Conservation (phyloP, 2,329 filamentous ascomycete genomes). For the Metarhizium rileyi region DNA sequence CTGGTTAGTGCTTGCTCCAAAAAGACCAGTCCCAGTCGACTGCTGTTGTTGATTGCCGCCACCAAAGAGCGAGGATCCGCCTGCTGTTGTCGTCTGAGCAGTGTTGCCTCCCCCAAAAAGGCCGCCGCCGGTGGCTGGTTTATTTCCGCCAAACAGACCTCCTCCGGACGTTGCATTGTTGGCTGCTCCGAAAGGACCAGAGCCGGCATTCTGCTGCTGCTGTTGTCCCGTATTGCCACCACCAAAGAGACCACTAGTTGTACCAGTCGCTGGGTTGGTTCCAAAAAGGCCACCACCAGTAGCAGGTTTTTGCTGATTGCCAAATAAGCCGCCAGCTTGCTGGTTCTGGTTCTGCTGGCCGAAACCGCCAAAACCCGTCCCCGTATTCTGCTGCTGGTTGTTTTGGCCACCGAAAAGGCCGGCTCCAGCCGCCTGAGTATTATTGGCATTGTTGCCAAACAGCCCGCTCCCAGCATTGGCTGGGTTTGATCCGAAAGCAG, state of each 20-base stretch:
- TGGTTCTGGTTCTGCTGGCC: constrained; percentile 23
- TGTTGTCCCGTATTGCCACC: constrained; percentile 29
- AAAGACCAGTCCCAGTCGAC: constrained; percentile 36
- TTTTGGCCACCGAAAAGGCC: constrained; percentile 35
- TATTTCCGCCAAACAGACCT: constrained; percentile 30
- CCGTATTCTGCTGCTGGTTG: constrained; percentile 19
- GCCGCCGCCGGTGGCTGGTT: constrained; percentile 25
- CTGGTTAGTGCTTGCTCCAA: constrained; percentile 32
- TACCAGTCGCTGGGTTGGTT: constrained; percentile 9
- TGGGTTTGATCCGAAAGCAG: constrained; percentile 15
- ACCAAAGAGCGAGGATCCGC: constrained; percentile 34
- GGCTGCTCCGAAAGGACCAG: constrained; percentile 19
- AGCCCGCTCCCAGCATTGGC: constrained; percentile 20
- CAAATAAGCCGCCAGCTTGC: constrained; percentile 34
- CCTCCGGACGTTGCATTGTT: constrained; percentile 22
- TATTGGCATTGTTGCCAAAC: constrained; percentile 28
- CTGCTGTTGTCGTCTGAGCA: constrained; percentile 24
- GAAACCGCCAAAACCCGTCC: constrained; percentile 24
- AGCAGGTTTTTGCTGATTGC: constrained; percentile 30
- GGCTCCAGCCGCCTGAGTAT: constrained; percentile 26
- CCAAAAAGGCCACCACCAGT: constrained; percentile 28
- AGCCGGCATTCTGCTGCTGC: constrained; percentile 29
- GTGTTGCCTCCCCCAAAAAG: constrained; percentile 30
- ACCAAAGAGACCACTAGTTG: constrained; percentile 35
- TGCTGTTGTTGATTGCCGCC: constrained; percentile 27